Percentiles rank a stretch among this genome's conserved stretches.
Evolutionary conservation across 305 asterid genomes (phyloP).

Genomic region (Caryopteris hybrid): DNA sequence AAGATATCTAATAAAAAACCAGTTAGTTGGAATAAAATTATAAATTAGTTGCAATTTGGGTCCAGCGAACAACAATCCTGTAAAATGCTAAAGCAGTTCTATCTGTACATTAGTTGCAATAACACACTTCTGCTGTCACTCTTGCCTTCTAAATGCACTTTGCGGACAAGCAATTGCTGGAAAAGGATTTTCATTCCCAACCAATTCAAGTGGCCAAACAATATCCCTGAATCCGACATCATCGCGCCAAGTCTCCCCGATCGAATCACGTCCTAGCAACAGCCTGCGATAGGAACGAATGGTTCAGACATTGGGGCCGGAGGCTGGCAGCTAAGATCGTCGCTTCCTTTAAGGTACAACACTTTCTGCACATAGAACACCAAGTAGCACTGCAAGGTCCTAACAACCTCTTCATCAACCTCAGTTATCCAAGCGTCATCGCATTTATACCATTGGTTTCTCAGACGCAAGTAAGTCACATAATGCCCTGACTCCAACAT

Average conservation of each 20-base stretch:
- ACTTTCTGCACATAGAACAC: constrained; percentile 56
- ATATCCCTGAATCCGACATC: background rate
- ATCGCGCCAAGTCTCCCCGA: background rate
- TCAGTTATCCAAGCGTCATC: constrained; percentile 83
- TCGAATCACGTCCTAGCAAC: constrained; percentile 36
- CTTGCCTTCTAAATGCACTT: background rate
- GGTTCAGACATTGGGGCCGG: constrained; percentile 40
- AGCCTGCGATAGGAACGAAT: constrained; percentile 70
- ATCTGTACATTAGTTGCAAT: too few species aligned
- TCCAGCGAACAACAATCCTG: too few species aligned
- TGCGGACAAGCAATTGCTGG: background rate
- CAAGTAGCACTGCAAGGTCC: constrained; percentile 66
- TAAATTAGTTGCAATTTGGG: too few species aligned
- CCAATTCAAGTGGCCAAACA: background rate
- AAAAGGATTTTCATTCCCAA: background rate
- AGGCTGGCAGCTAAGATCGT: constrained; percentile 59
- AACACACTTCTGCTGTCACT: too few species aligned
- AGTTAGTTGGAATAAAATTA: too few species aligned
- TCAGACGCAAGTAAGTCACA: constrained; percentile 54
- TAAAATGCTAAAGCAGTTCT: too few species aligned
- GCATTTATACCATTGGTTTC: constrained; percentile 71
- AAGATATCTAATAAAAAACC: too few species aligned
- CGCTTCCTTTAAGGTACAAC: constrained; percentile 44
- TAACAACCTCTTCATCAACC: constrained; percentile 64
- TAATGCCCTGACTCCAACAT: constrained; percentile 76